These are phyloP conservation scores for Acidiella bohemica DNA, from an alignment of 495 filamentous ascomycete species.

Conservation along the genomic window DNA sequence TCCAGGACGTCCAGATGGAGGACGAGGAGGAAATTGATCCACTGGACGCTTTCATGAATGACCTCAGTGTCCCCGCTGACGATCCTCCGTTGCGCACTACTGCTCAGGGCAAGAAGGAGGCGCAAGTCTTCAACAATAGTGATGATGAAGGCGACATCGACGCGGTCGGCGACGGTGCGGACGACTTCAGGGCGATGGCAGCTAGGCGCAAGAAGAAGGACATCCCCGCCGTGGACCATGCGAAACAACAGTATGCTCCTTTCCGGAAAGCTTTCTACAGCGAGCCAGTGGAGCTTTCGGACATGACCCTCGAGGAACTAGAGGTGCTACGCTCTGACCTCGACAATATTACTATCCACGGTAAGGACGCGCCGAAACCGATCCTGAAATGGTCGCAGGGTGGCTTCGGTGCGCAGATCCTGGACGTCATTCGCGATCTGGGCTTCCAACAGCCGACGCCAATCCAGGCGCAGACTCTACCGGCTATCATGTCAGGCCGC, in stretches of 20 bases:
- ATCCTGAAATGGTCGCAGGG: conserved; percentile 96
- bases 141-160: conserved; percentile 67
- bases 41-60: conserved; percentile 91
- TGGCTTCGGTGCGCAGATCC: conserved; percentile 68
- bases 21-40: conserved; percentile 67
- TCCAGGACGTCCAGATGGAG: conserved; percentile 40
- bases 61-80: conserved; percentile 37
- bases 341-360: conserved; percentile 86
- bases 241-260: conserved; percentile 67
- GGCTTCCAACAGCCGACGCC: conserved; percentile 83
- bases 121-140: conserved; percentile 74
- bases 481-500: conserved; percentile 87
- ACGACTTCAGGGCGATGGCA: conserved; percentile 75
- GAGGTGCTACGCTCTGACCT: conserved; percentile 70
- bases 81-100: conserved; percentile 18
- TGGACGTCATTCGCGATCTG: conserved; percentile 74
- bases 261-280: conserved; percentile 91
- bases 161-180: conserved; percentile 58
- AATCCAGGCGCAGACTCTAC: conserved; percentile 91
- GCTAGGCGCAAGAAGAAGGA: conserved; percentile 96
- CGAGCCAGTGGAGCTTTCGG: conserved; percentile 68
- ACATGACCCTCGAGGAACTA: conserved; percentile 77
- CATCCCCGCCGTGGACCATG: conserved; percentile 71
- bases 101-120: conserved; percentile 36
- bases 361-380: conserved; percentile 76